Evolutionary conservation across 2,329 filamentous ascomycete species (phyloP), one percentile per base, ranked within the genome.

Genomic region (Thelonectria olida): DNA sequence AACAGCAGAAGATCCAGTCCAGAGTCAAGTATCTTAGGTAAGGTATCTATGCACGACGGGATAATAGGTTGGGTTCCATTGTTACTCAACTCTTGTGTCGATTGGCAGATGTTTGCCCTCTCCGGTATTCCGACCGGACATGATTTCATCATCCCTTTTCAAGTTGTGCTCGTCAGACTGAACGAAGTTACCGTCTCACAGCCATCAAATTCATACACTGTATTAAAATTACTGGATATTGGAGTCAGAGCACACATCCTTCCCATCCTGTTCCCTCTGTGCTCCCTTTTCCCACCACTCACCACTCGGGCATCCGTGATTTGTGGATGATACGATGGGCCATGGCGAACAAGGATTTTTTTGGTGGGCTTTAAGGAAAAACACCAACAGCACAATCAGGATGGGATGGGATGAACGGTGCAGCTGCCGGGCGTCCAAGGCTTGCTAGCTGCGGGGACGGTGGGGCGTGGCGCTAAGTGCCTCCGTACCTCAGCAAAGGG

Each of bases 361-460:
- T 34, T 25, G 38, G 51, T 60, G 42, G 22, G 23, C 50, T 55
- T 65, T 58, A 45, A 38, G 42, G 36, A 23, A 28, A 19, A 36
- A 53, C 22, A 41, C 25, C 36, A 17, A 44, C 31, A 50, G 41
- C 36, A 49, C 44, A 44, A 48, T 48, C 44, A 44, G 51, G 44
- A 49, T 61, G 58, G 58, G 52, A 70, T 58, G 68, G 60, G 68
- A 68, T 63, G 66, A 65, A 71, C 68, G 67, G 67, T 61, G 54
- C 57, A 58, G 61, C 52, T 54, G 48, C 58, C 58, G 54, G 52
- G 54, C 45, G 31, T 48, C 47, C 45, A 23, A 53, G 39, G 57
- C 49, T 58, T 60, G 58, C 41, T 48, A 48, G 59, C 62, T 68
- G 61, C 58, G 61, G 65, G 62, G 44, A 65, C 63, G 53, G 49